phyloP scores from a whole-genome alignment of 2,329 filamentous ascomycete genomes.

The Alternaria tenuissima region DNA sequence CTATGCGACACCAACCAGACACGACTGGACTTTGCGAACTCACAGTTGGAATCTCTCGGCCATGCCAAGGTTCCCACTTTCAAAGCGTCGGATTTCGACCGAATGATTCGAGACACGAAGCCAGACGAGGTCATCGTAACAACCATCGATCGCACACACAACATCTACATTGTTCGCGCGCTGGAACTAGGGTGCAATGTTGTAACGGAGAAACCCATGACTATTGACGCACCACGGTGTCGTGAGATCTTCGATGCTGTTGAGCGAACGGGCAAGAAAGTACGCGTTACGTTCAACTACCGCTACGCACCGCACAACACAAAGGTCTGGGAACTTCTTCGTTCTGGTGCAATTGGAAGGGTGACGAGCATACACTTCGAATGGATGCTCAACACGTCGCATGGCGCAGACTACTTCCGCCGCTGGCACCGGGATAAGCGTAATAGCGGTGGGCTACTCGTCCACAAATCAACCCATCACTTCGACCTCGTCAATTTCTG shows the following conservation, averaged over 20 bases:
- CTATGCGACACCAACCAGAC: conserved; percentile 69
- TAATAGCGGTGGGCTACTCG: conserved; percentile 67
- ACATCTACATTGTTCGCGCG: conserved; percentile 67
- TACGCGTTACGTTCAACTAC: conserved; percentile 71
- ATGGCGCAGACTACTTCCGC: conserved; percentile 70
- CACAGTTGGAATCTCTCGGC: conserved; percentile 57
- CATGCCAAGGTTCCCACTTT: conserved; percentile 63
- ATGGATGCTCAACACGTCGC: conserved; percentile 69
- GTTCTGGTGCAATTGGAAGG: conserved; percentile 63
- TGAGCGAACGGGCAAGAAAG: conserved; percentile 57
- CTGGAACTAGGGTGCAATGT: conserved; percentile 68
- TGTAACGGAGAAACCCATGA: conserved; percentile 73
- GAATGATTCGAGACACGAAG: conserved; percentile 64
- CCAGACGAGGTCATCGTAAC: conserved; percentile 70
- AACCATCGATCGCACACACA: conserved; percentile 69
- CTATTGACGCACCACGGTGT: conserved; percentile 65
- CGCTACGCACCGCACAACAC: conserved; percentile 72
- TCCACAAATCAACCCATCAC: conserved; percentile 71
- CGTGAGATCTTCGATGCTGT: conserved; percentile 64
- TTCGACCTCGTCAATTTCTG: conserved; percentile 72
- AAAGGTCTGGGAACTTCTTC: conserved; percentile 64
- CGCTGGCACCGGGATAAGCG: conserved; percentile 70
- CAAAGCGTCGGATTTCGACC: conserved; percentile 63
- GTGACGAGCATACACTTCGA: conserved; percentile 68
- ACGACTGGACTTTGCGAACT: conserved; percentile 65